A percentile compares a stretch with the other conserved stretches of the same genome.
phyloP scores from a whole-genome alignment of 2,329 filamentous ascomycete species.

The Ceratocystis ficicola region DNA sequence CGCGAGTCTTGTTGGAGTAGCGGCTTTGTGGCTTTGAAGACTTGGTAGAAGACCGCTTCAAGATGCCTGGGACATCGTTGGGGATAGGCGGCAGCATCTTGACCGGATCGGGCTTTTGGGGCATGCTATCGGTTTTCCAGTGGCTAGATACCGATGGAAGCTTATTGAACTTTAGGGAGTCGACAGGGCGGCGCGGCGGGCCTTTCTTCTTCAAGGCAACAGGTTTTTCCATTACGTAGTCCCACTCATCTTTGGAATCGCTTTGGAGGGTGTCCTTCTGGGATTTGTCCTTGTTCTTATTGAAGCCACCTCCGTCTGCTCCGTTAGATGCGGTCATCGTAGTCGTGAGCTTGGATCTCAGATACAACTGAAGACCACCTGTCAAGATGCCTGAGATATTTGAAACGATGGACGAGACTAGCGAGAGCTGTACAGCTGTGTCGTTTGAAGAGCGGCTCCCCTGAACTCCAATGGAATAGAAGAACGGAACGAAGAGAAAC shows the following conservation, averaged over 20 bases:
- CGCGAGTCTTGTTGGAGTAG: neutral
- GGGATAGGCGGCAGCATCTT: slow-evolving; percentile 10
- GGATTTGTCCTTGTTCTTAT: neutral
- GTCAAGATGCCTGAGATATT: slow-evolving; percentile 55
- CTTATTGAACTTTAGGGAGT: slow-evolving; percentile 4
- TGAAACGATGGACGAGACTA: slow-evolving; percentile 53
- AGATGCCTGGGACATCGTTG: neutral
- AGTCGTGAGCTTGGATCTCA: slow-evolving; percentile 49
- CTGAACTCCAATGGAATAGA: slow-evolving; percentile 43
- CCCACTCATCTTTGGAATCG: neutral
- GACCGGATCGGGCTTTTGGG: slow-evolving; percentile 17
- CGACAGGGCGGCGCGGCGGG: neutral
- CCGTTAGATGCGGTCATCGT: neutral
- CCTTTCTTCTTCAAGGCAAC: neutral
- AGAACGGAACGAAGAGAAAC: slow-evolving; percentile 52
- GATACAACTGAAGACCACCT: slow-evolving; percentile 53
- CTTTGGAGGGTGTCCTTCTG: neutral
- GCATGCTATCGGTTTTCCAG: slow-evolving; percentile 10
- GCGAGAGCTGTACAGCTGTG: slow-evolving; percentile 40
- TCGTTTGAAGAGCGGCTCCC: slow-evolving; percentile 30
- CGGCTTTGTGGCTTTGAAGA: neutral
- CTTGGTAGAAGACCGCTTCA: slow-evolving; percentile 6
- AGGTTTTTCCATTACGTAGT: neutral
- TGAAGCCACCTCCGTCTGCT: neutral
- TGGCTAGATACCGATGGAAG: neutral